phyloP scores from a whole-genome alignment of 2,329 filamentous ascomycete genomes.

The Fusarium sp. region DNA sequence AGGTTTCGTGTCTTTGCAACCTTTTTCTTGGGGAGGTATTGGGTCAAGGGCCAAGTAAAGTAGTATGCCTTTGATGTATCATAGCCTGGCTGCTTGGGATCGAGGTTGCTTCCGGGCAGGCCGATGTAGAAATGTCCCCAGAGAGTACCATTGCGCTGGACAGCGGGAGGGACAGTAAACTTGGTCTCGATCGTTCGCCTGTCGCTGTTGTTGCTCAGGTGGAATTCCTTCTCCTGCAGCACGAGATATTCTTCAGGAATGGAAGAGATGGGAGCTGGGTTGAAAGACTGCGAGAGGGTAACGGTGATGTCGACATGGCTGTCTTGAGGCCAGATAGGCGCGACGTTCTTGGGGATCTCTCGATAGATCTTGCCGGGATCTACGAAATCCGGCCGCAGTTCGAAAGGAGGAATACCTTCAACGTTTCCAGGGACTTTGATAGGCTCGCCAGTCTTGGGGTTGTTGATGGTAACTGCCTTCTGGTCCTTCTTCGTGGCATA shows the following conservation, averaged over 20 bases:
- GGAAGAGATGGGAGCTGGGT: constrained; percentile 74
- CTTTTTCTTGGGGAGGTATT: constrained; percentile 93
- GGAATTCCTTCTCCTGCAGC: constrained; percentile 83
- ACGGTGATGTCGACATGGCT: constrained; percentile 84
- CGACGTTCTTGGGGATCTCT: constrained; percentile 75
- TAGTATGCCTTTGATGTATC: constrained; percentile 82
- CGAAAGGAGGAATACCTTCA: constrained; percentile 72
- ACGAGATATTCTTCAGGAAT: constrained; percentile 77
- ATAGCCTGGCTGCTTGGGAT: constrained; percentile 79
- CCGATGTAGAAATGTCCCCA: constrained; percentile 95
- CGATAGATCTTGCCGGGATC: constrained; percentile 72
- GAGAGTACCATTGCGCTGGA: constrained; percentile 92
- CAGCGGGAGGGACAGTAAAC: constrained; percentile 80
- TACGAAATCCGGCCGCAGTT: constrained; percentile 66
- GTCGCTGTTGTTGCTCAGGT: constrained; percentile 82
- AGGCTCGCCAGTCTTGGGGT: constrained; percentile 62
- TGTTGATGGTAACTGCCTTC: constrained; percentile 60
- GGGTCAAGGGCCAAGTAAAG: constrained; percentile 86
- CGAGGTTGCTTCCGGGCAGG: constrained; percentile 78
- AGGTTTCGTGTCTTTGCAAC: constrained; percentile 87
- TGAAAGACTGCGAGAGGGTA: constrained; percentile 82
- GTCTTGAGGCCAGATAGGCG: constrained; percentile 88
- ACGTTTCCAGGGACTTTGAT: constrained; percentile 66
- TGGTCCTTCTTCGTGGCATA: constrained; percentile 63
- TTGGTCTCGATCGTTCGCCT: constrained; percentile 80